Evolutionary conservation across 768 basidiomycete species (phyloP).

Genomic region (Pleurotus salmoneostramineus): DNA sequence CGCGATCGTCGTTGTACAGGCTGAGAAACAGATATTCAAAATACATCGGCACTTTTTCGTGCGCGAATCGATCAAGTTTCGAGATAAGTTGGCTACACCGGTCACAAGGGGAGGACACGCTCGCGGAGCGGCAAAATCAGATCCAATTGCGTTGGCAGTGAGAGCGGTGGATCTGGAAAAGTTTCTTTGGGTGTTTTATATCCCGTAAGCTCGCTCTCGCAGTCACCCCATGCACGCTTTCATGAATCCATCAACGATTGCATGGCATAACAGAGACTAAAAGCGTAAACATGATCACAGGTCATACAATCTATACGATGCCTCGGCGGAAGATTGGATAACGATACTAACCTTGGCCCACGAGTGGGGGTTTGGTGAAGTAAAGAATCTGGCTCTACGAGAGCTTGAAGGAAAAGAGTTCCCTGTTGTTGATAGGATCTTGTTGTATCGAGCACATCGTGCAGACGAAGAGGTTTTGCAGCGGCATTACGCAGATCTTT

Average conservation of each 20-base stretch:
- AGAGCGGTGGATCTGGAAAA: conserved; percentile 35
- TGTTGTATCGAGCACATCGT: conserved; percentile 31
- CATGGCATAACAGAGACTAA: too few relatives aligned
- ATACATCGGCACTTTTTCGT: conserved; percentile 62
- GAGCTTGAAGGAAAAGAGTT: conserved; percentile 42
- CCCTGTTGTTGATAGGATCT: conserved; percentile 48
- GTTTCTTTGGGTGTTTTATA: conserved; percentile 55
- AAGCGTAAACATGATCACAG: conserved; percentile 23
- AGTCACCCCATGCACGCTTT: too few relatives aligned
- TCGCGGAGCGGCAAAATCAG: conserved; percentile 33
- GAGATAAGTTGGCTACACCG: conserved; percentile 26
- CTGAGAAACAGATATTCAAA: conserved; percentile 50
- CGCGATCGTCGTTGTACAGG: conserved; percentile 26
- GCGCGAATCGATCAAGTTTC: conserved; percentile 54
- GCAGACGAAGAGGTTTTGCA: conserved; percentile 46
- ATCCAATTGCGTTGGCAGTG: conserved; percentile 37
- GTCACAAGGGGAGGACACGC: conserved; percentile 23
- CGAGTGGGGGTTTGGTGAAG: conserved; percentile 50
- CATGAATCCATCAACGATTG: too few relatives aligned
- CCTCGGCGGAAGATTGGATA: conserved; percentile 47
- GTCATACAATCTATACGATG: conserved; percentile 51
- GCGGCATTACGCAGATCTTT: conserved; percentile 53
- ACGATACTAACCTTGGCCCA: conserved; percentile 49
- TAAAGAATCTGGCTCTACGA: conserved; percentile 47
- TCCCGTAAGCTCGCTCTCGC: conserved; percentile 31